These are phyloP conservation scores for Cunninghamia lanceolata DNA, from an alignment of 75 land plant species.

Conservation along the genomic window DNA sequence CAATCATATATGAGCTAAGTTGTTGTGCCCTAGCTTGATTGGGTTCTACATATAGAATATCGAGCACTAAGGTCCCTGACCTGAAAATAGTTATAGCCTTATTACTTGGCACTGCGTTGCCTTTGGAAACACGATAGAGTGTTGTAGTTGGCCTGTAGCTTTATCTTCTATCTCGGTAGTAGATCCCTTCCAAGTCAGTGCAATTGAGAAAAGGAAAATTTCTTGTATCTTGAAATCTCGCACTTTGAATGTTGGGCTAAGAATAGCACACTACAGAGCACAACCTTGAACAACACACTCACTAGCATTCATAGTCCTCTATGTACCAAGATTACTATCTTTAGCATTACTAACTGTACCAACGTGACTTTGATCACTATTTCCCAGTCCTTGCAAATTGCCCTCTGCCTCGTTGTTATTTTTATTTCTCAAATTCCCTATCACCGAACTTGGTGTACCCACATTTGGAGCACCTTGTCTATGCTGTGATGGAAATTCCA, in stretches of 20 bases:
- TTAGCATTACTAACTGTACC: too few relatives aligned
- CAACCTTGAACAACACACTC: too few relatives aligned
- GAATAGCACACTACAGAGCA: conserved; percentile 94
- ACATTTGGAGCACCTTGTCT: too few relatives aligned
- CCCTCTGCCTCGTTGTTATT: too few relatives aligned
- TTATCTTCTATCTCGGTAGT: conserved; percentile 62
- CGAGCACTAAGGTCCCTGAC: conserved; percentile 63
- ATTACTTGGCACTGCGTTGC: conserved; percentile 77
- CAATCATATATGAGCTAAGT: conserved; percentile 85
- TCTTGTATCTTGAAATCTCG: conserved; percentile 92
- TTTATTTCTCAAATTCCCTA: too few relatives aligned
- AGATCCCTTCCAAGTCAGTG: too few relatives aligned
- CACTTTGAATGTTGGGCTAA: conserved; percentile 90
- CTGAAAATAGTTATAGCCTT: conserved; percentile 78
- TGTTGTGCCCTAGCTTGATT: conserved; percentile 43
- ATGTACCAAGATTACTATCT: too few relatives aligned
- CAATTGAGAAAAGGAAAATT: too few relatives aligned
- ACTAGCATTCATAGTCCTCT: conserved; percentile 94
- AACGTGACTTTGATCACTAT: too few relatives aligned
- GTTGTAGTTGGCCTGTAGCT: conserved; percentile 30
- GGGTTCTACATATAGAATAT: conserved; percentile 71
- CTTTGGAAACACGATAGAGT: conserved; percentile 72
- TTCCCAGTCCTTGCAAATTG: too few relatives aligned
- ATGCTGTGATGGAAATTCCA: too few relatives aligned
- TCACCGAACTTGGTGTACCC: too few relatives aligned